These are phyloP conservation scores for Fusarium paranaense DNA, from an alignment of 2,329 filamentous ascomycete genomes.

Conservation along the genomic window DNA sequence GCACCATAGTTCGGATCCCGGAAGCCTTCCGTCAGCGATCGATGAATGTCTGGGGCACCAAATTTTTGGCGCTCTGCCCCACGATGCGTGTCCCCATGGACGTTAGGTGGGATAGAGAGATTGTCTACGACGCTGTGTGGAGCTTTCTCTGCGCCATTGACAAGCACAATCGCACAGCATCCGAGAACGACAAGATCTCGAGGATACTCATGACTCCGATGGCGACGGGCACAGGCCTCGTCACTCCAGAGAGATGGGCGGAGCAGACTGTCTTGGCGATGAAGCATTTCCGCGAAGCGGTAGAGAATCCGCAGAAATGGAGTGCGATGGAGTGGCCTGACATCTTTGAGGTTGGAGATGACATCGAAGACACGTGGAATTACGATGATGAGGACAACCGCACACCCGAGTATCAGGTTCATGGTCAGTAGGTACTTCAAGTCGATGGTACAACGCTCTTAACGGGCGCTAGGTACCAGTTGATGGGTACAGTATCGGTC, in stretches of 20 bases:
- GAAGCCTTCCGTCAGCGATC: slow-evolving; percentile 45
- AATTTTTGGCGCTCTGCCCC: slow-evolving; percentile 62
- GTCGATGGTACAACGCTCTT: background rate
- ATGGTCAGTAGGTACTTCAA: background rate
- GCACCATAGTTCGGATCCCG: slow-evolving; percentile 60
- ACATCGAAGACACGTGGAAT: slow-evolving; percentile 1
- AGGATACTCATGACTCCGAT: slow-evolving; percentile 63
- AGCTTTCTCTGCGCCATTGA: slow-evolving; percentile 61
- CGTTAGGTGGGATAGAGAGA: slow-evolving; percentile 61
- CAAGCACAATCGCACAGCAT: slow-evolving; percentile 54
- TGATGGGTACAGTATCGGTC: background rate
- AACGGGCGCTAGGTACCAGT: background rate
- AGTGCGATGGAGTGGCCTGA: slow-evolving; percentile 51
- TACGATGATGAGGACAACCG: background rate
- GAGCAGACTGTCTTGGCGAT: slow-evolving; percentile 61
- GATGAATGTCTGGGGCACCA: slow-evolving; percentile 55
- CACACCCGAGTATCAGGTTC: background rate
- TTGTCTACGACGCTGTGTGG: slow-evolving; percentile 66
- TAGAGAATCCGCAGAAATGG: slow-evolving; percentile 58
- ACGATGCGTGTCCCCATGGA: slow-evolving; percentile 61
- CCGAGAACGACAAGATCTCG: slow-evolving; percentile 48
- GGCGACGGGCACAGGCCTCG: slow-evolving; percentile 59
- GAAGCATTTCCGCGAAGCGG: slow-evolving; percentile 62
- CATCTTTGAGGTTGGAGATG: background rate
- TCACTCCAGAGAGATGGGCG: slow-evolving; percentile 63